phyloP scores from a whole-genome alignment of 202 grass and related monocot genomes.

The Eragrostis tef region DNA sequence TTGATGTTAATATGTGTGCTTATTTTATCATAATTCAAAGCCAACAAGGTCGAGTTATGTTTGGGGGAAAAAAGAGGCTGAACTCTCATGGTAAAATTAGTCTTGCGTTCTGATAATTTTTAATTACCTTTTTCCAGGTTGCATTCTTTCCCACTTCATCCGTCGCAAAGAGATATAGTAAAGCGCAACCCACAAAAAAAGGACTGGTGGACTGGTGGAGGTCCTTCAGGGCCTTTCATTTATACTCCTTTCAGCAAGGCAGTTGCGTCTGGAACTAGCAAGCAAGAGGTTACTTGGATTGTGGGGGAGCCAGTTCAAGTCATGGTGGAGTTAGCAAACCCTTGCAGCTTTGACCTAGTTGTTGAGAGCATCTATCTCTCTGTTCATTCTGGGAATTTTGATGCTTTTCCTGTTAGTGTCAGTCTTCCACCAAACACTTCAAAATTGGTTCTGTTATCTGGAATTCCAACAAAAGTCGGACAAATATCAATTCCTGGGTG shows the following conservation, averaged over 20 bases:
- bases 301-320: slow-evolving; percentile 95
- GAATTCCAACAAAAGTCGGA: slow-evolving; percentile 88
- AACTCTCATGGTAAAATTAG: slow-evolving; percentile 10
- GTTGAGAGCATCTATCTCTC: slow-evolving; percentile 98
- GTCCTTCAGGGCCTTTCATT: slow-evolving; percentile 94
- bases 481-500: slow-evolving; percentile 91
- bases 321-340: slow-evolving; percentile 98
- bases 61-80: no score
- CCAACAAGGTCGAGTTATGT: no score
- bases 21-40: background rate
- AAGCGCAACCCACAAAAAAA: slow-evolving; percentile 90
- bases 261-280: slow-evolving; percentile 49
- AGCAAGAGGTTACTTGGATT: slow-evolving; percentile 91
- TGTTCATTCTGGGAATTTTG: slow-evolving; percentile 96
- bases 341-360: slow-evolving; percentile 91
- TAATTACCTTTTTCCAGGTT: slow-evolving; percentile 56
- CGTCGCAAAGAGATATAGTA: slow-evolving; percentile 92
- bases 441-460: slow-evolving; percentile 88
- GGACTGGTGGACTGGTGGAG: slow-evolving; percentile 95
- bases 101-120: slow-evolving; percentile 38
- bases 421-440: slow-evolving; percentile 89
- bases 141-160: slow-evolving; percentile 93
- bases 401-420: slow-evolving; percentile 91
- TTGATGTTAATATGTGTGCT: background rate
- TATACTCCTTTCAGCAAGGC: slow-evolving; percentile 97